Conservation (phyloP, 805 yeast genomes). For the Monosporozyma unispora region DNA sequence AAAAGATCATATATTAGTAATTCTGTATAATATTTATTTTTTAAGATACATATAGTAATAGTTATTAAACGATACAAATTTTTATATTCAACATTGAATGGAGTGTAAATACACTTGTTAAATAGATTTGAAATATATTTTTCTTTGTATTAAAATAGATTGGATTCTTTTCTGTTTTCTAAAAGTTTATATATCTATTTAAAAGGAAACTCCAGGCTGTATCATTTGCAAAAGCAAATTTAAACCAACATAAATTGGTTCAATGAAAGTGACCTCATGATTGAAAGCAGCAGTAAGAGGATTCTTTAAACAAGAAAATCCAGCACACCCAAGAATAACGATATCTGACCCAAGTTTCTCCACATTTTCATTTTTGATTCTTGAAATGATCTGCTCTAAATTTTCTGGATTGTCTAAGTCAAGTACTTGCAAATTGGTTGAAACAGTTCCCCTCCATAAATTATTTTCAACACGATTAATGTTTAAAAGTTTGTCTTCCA, state of each 20-base stretch:
- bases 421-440: slow-evolving; percentile 17
- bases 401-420: slow-evolving; percentile 12
- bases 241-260: background rate
- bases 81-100: too few species aligned
- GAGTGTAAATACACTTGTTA: too few species aligned
- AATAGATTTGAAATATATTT: background rate
- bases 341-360: slow-evolving; percentile 9
- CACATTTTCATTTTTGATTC: slow-evolving; percentile 14
- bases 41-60: too few species aligned
- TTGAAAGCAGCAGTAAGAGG: slow-evolving; percentile 5
- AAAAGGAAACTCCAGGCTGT: too few species aligned
- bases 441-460: slow-evolving; percentile 18
- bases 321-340: slow-evolving; percentile 23
- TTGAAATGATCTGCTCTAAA: slow-evolving; percentile 10
- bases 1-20: slow-evolving; percentile 3
- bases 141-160: background rate
- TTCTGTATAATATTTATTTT: background rate
- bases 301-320: slow-evolving; percentile 18
- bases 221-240: background rate
- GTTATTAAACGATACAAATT: too few species aligned
- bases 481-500: slow-evolving; percentile 7
- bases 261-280: background rate
- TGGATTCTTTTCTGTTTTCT: too few species aligned
- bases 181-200: too few species aligned
- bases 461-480: slow-evolving; percentile 1